These are phyloP conservation scores for Chytriomyces sp. DNA, from an alignment of 192 early-diverging fungal species.

Conservation along the genomic window DNA sequence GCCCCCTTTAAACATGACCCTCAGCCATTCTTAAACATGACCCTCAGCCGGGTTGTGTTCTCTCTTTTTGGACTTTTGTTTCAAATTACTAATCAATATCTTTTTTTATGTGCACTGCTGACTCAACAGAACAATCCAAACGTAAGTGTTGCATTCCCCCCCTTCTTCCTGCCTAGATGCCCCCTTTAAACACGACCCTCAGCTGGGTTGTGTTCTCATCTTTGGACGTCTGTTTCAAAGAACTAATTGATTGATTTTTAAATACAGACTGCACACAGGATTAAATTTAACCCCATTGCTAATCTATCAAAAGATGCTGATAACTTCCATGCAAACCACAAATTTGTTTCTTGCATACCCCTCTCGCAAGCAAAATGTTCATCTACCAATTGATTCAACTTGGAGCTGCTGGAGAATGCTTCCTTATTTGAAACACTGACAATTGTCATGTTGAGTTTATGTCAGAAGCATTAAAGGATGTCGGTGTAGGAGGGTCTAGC, in stretches of 20 bases:
- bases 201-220: not conserved
- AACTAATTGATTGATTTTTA: too few relatives aligned
- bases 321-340: constrained; percentile 15
- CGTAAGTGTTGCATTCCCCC: not conserved
- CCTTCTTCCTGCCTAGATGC: not conserved
- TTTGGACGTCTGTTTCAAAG: too few relatives aligned
- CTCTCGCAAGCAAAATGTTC: not conserved
- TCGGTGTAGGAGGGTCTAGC: too few relatives aligned
- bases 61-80: not conserved
- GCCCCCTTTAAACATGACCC: too few relatives aligned
- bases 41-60: too few relatives aligned
- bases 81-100: not conserved
- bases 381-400: not conserved
- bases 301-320: constrained; percentile 1
- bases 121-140: not conserved
- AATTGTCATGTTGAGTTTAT: constrained; percentile 45
- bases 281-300: constrained; percentile 11
- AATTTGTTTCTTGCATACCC: not conserved
- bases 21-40: too few relatives aligned
- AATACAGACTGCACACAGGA: too few relatives aligned
- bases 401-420: too few relatives aligned
- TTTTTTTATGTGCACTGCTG: too few relatives aligned
- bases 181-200: not conserved
- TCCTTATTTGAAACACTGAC: too few relatives aligned
- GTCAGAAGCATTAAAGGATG: constrained; percentile 5